Base-by-base conservation (phyloP, 2,329 filamentous ascomycete species). In the Epichloe gansuensis region DNA sequence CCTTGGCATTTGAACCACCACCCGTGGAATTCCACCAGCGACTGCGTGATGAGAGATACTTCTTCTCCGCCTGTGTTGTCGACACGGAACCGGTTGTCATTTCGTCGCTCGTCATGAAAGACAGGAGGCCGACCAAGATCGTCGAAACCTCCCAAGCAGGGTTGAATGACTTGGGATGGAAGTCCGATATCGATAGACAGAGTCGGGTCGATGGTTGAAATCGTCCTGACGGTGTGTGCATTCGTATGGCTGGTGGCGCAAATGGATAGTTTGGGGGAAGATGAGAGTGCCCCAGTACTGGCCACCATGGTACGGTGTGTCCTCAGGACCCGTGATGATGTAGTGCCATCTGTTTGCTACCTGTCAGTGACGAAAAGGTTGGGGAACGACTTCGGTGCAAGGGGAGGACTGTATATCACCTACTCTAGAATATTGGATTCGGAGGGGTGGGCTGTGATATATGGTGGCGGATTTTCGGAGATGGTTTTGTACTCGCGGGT, bases 241-340 rank as follows among this genome's bases (percentile, higher is more conserved):
- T 98, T 65, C 91, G 89, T 69, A 98, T 98, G 2, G 93, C 90
- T 4, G 93, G 93, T 35, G 93, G 93, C 12, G 91, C 91, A 70
- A 96, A 98, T 28, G 93, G 93, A 67, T 98, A 98, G 74, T 96
- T 91, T 8, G 91, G 81, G 93, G 93, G 69, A 98, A 98, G 59
- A 94, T 84, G 49, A 98, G 77, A 2, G 91, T 96, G 47, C 93
- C 93, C 93, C 93, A 98, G 75, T 97, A 98, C 69, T 98, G 93
- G 46, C 93, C 93, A 64, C 85, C 83, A 62, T 94, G 82, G 68
- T 98, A 98, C 2, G 93, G 91, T 0, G 93, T 98, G 55, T 91
- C 82, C 56, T 94, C 90, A 37, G 93, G 91, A 2, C 93, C 93
- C 39, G 91, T 96, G 59, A 97, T 86, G 65, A 96, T 88, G 72